A percentile compares a stretch with the other conserved stretches of the same genome.
These are phyloP conservation scores for Cajanus cajan DNA, from an alignment of 306 rosid species.

Conservation along the genomic window DNA sequence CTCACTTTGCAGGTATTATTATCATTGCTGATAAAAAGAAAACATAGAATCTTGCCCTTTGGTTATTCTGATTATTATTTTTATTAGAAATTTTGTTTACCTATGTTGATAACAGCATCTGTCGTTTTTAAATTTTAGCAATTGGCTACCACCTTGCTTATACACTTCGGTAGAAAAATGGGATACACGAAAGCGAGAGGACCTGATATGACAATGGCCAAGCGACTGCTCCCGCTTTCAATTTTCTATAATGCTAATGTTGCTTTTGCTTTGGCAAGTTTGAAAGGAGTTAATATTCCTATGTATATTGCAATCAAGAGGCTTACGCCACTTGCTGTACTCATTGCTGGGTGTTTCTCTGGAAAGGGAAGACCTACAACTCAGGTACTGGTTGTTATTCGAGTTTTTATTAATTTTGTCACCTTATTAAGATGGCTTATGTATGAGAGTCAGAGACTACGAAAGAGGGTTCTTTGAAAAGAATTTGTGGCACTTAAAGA, in stretches of 20 bases:
- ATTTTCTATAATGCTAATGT: slow-evolving; percentile 94
- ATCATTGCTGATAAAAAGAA: neutral
- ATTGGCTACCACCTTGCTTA: slow-evolving; percentile 70
- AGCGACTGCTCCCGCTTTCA: slow-evolving; percentile 70
- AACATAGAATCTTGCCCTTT: neutral
- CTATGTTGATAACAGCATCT: neutral
- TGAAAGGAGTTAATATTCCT: slow-evolving; percentile 95
- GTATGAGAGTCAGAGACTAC: neutral
- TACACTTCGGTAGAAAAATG: slow-evolving; percentile 63
- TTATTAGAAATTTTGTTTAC: neutral
- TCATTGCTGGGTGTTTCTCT: slow-evolving; percentile 64
- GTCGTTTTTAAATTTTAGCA: slow-evolving; percentile 63
- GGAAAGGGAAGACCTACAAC: slow-evolving; percentile 78
- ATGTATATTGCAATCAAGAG: slow-evolving; percentile 98
- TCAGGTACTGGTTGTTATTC: slow-evolving; percentile 37
- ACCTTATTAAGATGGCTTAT: neutral
- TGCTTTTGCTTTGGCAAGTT: slow-evolving; percentile 93
- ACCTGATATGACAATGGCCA: slow-evolving; percentile 67
- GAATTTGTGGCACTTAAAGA: neutral
- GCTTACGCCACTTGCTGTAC: slow-evolving; percentile 96
- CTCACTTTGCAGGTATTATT: slow-evolving; percentile 80
- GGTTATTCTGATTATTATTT: neutral
- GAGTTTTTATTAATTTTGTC: neutral
- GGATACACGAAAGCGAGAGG: slow-evolving; percentile 76
- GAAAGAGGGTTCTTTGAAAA: neutral